Evolutionary conservation across 2,329 filamentous ascomycete genomes (phyloP), one percentile per base, ranked within the genome.

Genomic region (Helminthosporium solani): DNA sequence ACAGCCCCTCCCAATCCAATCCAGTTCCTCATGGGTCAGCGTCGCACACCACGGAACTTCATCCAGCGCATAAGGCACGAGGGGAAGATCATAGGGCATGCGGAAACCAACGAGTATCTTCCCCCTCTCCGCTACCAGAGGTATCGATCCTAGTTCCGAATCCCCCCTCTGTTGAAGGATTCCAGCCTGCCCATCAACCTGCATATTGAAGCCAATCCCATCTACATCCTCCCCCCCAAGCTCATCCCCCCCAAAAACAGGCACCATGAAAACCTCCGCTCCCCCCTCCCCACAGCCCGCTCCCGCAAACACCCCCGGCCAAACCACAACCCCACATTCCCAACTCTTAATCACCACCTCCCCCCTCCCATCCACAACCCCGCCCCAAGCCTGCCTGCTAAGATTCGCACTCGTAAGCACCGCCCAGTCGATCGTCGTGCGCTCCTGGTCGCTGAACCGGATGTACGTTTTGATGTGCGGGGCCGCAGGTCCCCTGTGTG

Each of bases 381-480:
- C 83, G 1, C 90, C 90, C 91, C 90, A 96, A 0, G 90, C 90
- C 69, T 95, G 90, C 50, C 85, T 92, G 1, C 88, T 94, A 2
- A 96, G 68, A 57, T 95, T 96, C n/a, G 90, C 90, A n/a, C 88
- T 94, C 0, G 89, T 95, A 2, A 95, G 67, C 53, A 96, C 76
- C 1, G 88, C 89, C 91, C 90, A 96, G 61, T 94, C 87, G 31
- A 95, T 84, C 0, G 71, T 68, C 1, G 59, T 64, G 15, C 72
- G 61, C n/a, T 66, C 23, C 1, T 42, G 27, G 40, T 75, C 12
- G 28, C 28, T 31, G 57, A 79, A 90, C 3, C 87, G 82, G 35
- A 91, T 83, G 60, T 94, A 96, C 0, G 90, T 95, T 67, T 96
- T 96, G 64, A 95, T 87, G 57, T 96, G 90, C 0, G 90, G 90